Evolutionary conservation across 345 rosid species (phyloP).

Genomic region (Corchorus olitorius): DNA sequence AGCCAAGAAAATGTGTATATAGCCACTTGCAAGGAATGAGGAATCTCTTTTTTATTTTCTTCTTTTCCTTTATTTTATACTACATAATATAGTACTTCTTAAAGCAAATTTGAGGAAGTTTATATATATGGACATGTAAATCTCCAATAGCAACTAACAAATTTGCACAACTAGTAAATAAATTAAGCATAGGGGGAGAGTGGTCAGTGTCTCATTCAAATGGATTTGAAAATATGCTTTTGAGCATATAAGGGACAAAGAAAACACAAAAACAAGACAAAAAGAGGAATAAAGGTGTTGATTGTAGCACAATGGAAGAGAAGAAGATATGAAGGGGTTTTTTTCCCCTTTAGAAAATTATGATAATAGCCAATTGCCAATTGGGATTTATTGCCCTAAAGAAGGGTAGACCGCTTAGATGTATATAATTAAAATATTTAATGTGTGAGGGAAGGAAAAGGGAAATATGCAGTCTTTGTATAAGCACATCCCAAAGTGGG

Average conservation of each 20-base stretch:
- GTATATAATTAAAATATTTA: not conserved
- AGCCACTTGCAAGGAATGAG: not conserved
- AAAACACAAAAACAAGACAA: not conserved
- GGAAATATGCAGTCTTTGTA: not conserved
- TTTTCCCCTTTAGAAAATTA: not conserved
- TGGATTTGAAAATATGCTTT: not conserved
- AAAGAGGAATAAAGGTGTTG: slow-evolving; percentile 1
- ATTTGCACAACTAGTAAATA: not conserved
- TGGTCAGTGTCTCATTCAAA: not conserved
- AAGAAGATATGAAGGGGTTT: not conserved
- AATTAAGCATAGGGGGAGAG: not conserved
- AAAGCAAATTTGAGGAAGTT: not conserved
- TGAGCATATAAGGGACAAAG: not conserved
- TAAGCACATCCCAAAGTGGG: not conserved
- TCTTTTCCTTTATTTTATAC: not conserved
- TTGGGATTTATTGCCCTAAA: not conserved
- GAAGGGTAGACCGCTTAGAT: not conserved
- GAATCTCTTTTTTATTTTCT: not conserved
- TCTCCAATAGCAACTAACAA: not conserved
- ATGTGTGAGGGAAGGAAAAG: not conserved
- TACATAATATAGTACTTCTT: not conserved
- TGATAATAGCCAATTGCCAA: no score
- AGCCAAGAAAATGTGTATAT: not conserved
- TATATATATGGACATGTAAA: not conserved
- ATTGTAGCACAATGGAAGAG: not conserved